These are phyloP conservation scores for Quercus agrifolia DNA, from an alignment of 306 rosid genomes.

Conservation along the genomic window DNA sequence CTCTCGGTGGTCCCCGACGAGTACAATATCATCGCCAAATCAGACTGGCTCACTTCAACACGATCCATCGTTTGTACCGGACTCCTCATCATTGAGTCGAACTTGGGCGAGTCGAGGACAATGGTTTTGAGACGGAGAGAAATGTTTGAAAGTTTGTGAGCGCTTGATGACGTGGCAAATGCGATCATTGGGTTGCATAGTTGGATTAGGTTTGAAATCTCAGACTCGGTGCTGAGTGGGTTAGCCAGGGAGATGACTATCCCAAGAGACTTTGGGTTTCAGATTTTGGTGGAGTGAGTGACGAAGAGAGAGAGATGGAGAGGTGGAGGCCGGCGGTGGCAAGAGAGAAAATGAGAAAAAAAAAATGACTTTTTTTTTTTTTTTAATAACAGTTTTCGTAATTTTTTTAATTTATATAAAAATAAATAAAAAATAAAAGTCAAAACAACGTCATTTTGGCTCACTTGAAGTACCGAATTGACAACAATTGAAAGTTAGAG, in stretches of 20 bases:
- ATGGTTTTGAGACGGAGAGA: slow-evolving; percentile 5
- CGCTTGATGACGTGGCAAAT: slow-evolving; percentile 31
- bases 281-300: too few relatives aligned
- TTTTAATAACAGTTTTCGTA: too few relatives aligned
- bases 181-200: slow-evolving; percentile 37
- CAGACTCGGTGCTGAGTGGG: slow-evolving; percentile 39
- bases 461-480: too few relatives aligned
- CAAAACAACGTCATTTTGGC: too few relatives aligned
- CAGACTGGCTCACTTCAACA: slow-evolving; percentile 40
- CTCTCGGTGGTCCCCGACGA: slow-evolving; percentile 62
- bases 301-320: too few relatives aligned
- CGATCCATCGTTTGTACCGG: not conserved
- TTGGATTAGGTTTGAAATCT: slow-evolving; percentile 25
- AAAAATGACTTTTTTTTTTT: too few relatives aligned
- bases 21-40: slow-evolving; percentile 46
- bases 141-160: not conserved
- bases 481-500: too few relatives aligned
- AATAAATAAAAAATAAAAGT: too few relatives aligned
- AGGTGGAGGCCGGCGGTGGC: too few relatives aligned
- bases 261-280: slow-evolving; percentile 25
- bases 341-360: too few relatives aligned
- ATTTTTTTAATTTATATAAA: too few relatives aligned
- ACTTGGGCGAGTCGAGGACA: slow-evolving; percentile 49
- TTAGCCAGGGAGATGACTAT: slow-evolving; percentile 50
- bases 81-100: slow-evolving; percentile 28